These are phyloP conservation scores for Mortierella sp. DNA, from an alignment of 371 early-diverging fungal genomes.

Conservation along the genomic window DNA sequence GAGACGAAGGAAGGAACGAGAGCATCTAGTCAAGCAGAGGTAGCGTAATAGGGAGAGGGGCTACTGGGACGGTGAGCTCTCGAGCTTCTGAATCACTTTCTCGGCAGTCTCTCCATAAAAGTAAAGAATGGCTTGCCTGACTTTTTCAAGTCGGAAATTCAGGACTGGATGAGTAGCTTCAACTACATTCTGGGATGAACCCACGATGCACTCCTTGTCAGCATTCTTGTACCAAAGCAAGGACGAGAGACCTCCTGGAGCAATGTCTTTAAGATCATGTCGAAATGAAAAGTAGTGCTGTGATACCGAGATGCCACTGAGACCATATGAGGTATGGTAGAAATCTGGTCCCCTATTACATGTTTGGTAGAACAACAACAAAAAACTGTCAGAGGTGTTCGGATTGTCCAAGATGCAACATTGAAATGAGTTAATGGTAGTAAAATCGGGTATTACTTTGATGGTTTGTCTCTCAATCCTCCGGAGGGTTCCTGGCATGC, in stretches of 20 bases:
- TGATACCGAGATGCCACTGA: conserved; percentile 80
- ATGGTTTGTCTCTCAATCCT: conserved; percentile 91
- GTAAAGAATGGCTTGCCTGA: background rate
- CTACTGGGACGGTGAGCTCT: background rate
- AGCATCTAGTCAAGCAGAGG: too few species aligned
- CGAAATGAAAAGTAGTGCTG: conserved; percentile 54
- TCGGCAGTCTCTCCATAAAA: conserved; percentile 11
- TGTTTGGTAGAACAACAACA: too few species aligned
- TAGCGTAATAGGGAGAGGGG: too few species aligned
- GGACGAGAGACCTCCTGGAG: conserved; percentile 33
- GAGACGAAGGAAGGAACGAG: too few species aligned
- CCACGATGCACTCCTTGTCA: conserved; percentile 39
- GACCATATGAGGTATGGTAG: conserved; percentile 94
- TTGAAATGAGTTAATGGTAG: too few species aligned
- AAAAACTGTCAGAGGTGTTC: too few species aligned
- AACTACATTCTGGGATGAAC: conserved; percentile 60
- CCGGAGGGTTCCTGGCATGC: conserved; percentile 84
- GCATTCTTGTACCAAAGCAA: conserved; percentile 10
- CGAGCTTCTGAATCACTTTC: background rate
- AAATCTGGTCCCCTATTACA: conserved; percentile 72
- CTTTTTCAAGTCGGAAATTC: conserved; percentile 13
- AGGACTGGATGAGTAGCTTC: conserved; percentile 41
- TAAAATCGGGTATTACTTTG: conserved; percentile 58
- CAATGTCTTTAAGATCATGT: conserved; percentile 19
- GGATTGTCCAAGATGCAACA: too few species aligned